These are phyloP conservation scores for Ogataea hybrid DNA, from an alignment of 1,139 yeast genomes.

Conservation along the genomic window DNA sequence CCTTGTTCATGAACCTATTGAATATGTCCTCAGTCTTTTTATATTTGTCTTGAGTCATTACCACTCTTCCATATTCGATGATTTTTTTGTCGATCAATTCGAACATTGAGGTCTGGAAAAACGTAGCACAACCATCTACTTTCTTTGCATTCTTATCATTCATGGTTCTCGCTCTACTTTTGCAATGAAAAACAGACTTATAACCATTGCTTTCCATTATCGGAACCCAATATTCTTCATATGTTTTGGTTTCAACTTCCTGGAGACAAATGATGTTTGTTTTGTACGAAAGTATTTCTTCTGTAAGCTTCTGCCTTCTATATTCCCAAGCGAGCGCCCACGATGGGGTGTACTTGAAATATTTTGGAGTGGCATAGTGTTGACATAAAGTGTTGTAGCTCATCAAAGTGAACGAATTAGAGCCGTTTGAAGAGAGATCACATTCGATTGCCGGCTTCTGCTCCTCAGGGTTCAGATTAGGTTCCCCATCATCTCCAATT, in stretches of 20 bases:
- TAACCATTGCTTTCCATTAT: constrained; percentile 72
- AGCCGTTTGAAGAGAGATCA: constrained; percentile 25
- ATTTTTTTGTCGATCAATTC: constrained; percentile 67
- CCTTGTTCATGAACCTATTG: no score
- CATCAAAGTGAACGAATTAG: constrained; percentile 65
- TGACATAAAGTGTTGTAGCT: constrained; percentile 93
- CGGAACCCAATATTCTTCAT: constrained; percentile 84
- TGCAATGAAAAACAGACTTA: constrained; percentile 77
- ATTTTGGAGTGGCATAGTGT: constrained; percentile 87
- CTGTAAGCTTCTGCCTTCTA: constrained; percentile 70
- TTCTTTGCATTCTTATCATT: constrained; percentile 75
- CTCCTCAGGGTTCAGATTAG: constrained; percentile 37
- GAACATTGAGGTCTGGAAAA: constrained; percentile 70
- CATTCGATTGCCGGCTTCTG: constrained; percentile 34
- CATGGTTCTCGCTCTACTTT: constrained; percentile 96
- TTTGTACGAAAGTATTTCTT: constrained; percentile 62
- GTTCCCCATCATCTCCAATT: constrained; percentile 74
- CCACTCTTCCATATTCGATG: constrained; percentile 84
- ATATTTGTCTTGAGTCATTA: constrained; percentile 83
- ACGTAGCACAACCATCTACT: constrained; percentile 97
- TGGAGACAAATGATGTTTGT: constrained; percentile 88
- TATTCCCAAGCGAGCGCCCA: constrained; percentile 98
- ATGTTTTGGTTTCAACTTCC: constrained; percentile 89
- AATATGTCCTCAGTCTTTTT: no score
- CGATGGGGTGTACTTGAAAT: constrained; percentile 93